These are phyloP conservation scores for Pythium dissimile DNA, from an alignment of 352 stramenopile species.

Conservation along the genomic window DNA sequence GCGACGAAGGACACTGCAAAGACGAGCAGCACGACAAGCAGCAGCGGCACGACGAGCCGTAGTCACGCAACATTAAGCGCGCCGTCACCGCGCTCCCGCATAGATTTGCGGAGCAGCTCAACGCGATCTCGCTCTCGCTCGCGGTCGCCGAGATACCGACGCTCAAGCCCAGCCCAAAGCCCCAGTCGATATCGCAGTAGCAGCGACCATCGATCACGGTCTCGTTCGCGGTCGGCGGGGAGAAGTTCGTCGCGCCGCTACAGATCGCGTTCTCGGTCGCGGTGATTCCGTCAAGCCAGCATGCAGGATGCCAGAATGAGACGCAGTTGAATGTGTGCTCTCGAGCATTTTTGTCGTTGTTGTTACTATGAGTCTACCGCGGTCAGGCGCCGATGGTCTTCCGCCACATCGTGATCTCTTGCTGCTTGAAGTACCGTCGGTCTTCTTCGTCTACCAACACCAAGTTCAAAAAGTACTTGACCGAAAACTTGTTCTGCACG, in stretches of 20 bases:
- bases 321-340: neutral
- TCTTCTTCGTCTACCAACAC: conserved; percentile 99
- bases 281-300: neutral
- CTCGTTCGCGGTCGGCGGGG: conserved; percentile 9
- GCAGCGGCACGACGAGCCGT: conserved; percentile 1
- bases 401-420: conserved; percentile 97
- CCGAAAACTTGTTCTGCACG: conserved; percentile 90
- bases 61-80: neutral
- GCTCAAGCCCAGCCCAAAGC: conserved; percentile 23
- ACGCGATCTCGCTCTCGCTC: conserved; percentile 21
- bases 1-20: neutral
- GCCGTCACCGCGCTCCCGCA: conserved; percentile 13
- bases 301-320: neutral
- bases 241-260: conserved; percentile 3
- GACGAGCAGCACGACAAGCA: neutral
- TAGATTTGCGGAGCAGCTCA: conserved; percentile 12
- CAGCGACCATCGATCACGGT: conserved; percentile 27
- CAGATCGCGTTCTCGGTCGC: conserved; percentile 11
- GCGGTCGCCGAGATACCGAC: conserved; percentile 28
- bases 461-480: conserved; percentile 98
- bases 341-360: no score
- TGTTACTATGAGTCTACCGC: no score
- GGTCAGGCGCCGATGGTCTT: conserved; percentile 32
- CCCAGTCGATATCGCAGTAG: conserved; percentile 18
- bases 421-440: conserved; percentile 99